Percentiles rank a stretch among this genome's conserved stretches.
Evolutionary conservation across 306 rosid species (phyloP).

Genomic region (Cucurbita moschata): DNA sequence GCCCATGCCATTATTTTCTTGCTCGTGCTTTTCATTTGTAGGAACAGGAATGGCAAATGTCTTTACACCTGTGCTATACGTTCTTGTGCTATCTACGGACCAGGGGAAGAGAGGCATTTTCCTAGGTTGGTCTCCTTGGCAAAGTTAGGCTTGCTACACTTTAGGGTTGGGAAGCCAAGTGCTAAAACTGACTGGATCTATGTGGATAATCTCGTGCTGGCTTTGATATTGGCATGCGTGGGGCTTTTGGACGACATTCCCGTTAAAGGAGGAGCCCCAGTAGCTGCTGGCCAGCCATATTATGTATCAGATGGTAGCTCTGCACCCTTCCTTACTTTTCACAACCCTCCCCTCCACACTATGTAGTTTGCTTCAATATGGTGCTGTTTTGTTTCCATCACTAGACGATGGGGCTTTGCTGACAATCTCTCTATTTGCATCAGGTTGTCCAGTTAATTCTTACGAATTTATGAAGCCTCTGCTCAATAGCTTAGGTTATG

Average conservation of each 20-base stretch:
- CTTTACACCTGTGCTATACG: slow-evolving; percentile 80
- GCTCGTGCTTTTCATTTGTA: slow-evolving; percentile 3
- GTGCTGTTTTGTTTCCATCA: not conserved
- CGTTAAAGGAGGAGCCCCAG: slow-evolving; percentile 30
- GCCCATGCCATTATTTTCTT: no score
- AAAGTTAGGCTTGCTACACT: slow-evolving; percentile 57
- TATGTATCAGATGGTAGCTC: slow-evolving; percentile 76
- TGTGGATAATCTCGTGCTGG: slow-evolving; percentile 80
- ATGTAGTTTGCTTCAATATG: not conserved
- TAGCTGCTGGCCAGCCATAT: slow-evolving; percentile 90
- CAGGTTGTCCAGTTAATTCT: slow-evolving; percentile 77
- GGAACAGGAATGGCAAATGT: slow-evolving; percentile 35
- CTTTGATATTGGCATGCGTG: slow-evolving; percentile 83
- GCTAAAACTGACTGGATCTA: slow-evolving; percentile 83
- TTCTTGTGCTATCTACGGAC: slow-evolving; percentile 88
- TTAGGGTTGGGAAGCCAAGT: slow-evolving; percentile 52
- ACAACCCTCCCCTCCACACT: not conserved
- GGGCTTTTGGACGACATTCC: slow-evolving; percentile 66
- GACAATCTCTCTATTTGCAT: not conserved
- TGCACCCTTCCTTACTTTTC: not conserved
- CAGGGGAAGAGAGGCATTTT: slow-evolving; percentile 87
- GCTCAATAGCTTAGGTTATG: slow-evolving; percentile 60
- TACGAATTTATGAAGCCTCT: slow-evolving; percentile 79
- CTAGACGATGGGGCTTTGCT: not conserved
- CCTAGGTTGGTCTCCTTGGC: slow-evolving; percentile 70